phyloP scores from a whole-genome alignment of 768 basidiomycete genomes.

The Leccinum variicolor region DNA sequence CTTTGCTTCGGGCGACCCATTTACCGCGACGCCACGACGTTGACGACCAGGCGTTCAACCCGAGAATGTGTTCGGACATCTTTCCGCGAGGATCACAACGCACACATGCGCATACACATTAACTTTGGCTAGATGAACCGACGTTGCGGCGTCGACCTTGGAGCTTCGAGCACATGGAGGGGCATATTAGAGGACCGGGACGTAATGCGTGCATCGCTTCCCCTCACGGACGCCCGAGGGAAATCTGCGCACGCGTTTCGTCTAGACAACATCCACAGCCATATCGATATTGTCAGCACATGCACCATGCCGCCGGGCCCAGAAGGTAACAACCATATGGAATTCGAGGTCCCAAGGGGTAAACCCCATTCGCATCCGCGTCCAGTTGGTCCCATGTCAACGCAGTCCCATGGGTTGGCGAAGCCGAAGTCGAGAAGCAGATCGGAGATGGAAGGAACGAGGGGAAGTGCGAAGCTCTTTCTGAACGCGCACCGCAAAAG shows the following conservation, averaged over 20 bases:
- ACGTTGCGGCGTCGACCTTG: background rate
- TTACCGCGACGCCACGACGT: conserved; percentile 5
- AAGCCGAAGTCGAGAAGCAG: conserved; percentile 22
- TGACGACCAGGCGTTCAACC: background rate
- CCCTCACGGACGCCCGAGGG: background rate
- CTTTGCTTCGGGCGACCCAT: conserved; percentile 1
- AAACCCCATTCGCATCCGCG: conserved; percentile 7
- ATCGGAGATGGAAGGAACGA: conserved; percentile 23
- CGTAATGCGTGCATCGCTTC: conserved; percentile 8
- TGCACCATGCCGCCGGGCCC: conserved; percentile 5
- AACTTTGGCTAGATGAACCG: conserved; percentile 1
- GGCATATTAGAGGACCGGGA: background rate
- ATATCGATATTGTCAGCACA: background rate
- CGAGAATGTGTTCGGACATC: conserved; percentile 1
- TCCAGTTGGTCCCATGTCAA: conserved; percentile 14
- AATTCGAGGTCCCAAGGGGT: background rate
- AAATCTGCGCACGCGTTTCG: background rate
- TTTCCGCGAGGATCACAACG: conserved; percentile 8
- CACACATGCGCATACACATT: background rate
- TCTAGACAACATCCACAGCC: background rate
- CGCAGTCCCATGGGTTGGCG: conserved; percentile 2
- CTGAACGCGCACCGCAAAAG: conserved; percentile 9
- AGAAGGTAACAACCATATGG: background rate
- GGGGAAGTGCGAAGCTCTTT: conserved; percentile 11
- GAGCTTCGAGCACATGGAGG: conserved; percentile 12